These are phyloP conservation scores for Termitomyces sp. DNA, from an alignment of 768 basidiomycete species.

Conservation along the genomic window DNA sequence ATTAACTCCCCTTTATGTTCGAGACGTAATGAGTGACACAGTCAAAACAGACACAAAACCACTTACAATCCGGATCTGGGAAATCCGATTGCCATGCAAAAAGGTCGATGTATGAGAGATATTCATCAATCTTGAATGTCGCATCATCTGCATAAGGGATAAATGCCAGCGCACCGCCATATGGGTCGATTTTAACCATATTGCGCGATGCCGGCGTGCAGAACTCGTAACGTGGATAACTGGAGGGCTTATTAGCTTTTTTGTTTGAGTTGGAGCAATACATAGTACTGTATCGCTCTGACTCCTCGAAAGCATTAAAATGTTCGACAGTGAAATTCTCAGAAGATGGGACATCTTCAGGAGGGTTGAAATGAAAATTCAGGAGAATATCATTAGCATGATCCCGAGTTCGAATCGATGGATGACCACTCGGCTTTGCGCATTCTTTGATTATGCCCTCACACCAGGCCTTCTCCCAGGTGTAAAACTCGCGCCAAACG, in stretches of 20 bases:
- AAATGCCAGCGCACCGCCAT: conserved; percentile 19
- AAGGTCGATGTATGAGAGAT: conserved; percentile 19
- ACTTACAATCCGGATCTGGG: conserved; percentile 46
- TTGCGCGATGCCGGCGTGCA: conserved; percentile 39
- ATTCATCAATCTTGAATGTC: conserved; percentile 23
- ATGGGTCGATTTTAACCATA: conserved; percentile 8
- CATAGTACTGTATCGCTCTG: conserved; percentile 10
- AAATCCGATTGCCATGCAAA: conserved; percentile 32
- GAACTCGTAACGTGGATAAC: conserved; percentile 32
- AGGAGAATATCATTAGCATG: background rate
- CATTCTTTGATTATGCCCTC: conserved; percentile 5
- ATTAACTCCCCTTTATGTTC: conserved; percentile 38
- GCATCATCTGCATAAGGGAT: conserved; percentile 44
- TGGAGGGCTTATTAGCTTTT: background rate
- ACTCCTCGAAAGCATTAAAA: conserved; percentile 7
- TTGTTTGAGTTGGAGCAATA: background rate
- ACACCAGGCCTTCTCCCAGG: conserved; percentile 33
- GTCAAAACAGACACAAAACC: background rate
- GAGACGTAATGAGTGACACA: background rate
- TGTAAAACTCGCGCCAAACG: conserved; percentile 41
- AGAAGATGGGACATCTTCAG: background rate
- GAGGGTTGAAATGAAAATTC: conserved; percentile 4
- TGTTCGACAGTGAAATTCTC: conserved; percentile 14
- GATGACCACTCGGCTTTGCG: conserved; percentile 1
- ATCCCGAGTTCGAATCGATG: background rate